Evolutionary conservation across 1,139 yeast genomes (phyloP).

Genomic region (Taphrina betulina): DNA sequence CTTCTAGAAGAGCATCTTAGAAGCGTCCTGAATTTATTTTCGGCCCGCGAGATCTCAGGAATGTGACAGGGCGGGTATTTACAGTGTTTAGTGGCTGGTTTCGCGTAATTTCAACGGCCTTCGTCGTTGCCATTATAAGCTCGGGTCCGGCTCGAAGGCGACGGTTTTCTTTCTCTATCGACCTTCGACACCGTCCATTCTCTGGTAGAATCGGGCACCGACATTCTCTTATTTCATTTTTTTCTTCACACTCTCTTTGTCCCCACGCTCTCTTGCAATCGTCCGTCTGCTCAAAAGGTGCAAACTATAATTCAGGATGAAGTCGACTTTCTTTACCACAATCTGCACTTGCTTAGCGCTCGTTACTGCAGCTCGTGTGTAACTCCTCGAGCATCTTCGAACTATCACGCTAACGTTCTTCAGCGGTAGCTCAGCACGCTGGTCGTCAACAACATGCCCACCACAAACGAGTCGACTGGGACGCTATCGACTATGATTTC

Average conservation of each 20-base stretch:
- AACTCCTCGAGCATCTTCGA: not conserved
- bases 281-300: not conserved
- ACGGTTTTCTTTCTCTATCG: too few relatives aligned
- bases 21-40: too few relatives aligned
- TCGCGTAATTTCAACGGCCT: constrained; percentile 1
- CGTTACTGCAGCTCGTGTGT: constrained; percentile 6
- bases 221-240: constrained; percentile 7
- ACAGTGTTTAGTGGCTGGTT: constrained; percentile 19
- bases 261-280: not conserved
- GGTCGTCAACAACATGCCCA: constrained; percentile 15
- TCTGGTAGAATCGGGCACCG: constrained; percentile 22
- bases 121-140: too few relatives aligned
- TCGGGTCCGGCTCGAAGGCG: too few relatives aligned
- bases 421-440: not conserved
- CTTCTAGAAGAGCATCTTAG: too few relatives aligned
- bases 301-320: too few relatives aligned
- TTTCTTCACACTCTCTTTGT: constrained; percentile 4
- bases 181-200: too few relatives aligned
- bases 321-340: not conserved
- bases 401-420: not conserved
- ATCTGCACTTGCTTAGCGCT: not conserved
- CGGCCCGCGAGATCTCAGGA: constrained; percentile 14
- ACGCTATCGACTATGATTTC: constrained; percentile 17
- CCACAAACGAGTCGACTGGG: constrained; percentile 29
- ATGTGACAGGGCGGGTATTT: constrained; percentile 14